Percentiles rank a stretch among this genome's conserved stretches.
Conservation (phyloP, 2,329 filamentous ascomycete genomes). For the Polytolypa hystricis region DNA sequence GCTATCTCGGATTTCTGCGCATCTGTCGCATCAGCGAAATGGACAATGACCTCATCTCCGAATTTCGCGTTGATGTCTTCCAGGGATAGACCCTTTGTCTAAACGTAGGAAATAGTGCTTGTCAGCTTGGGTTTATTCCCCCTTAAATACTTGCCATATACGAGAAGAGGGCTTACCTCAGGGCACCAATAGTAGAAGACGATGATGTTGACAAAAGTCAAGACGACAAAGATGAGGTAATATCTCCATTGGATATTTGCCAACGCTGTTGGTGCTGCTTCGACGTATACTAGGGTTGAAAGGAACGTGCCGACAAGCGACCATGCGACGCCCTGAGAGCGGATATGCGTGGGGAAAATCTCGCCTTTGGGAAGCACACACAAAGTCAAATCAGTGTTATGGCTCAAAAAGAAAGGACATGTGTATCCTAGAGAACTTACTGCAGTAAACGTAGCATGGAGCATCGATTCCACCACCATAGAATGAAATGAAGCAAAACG, state of each 20-base stretch:
- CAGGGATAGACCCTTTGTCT: not conserved
- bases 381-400: too few species aligned
- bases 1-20: not conserved
- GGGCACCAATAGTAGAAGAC: not conserved
- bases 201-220: not conserved
- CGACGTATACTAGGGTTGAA: not conserved
- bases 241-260: not conserved
- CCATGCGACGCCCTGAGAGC: not conserved
- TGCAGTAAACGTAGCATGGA: not conserved
- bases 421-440: not conserved
- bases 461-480: not conserved
- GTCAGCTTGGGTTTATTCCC: too few species aligned
- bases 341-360: conserved; percentile 1
- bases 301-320: not conserved
- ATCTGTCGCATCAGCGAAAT: not conserved
- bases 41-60: not conserved
- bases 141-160: too few species aligned
- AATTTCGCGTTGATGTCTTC: not conserved
- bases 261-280: not conserved
- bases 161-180: not conserved
- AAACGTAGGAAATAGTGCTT: too few species aligned
- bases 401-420: too few species aligned
- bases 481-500: not conserved
- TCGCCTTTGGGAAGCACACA: not conserved
- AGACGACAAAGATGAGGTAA: not conserved